Conservation (phyloP, 805 yeast genomes). For the Candida coquimbonensis region DNA sequence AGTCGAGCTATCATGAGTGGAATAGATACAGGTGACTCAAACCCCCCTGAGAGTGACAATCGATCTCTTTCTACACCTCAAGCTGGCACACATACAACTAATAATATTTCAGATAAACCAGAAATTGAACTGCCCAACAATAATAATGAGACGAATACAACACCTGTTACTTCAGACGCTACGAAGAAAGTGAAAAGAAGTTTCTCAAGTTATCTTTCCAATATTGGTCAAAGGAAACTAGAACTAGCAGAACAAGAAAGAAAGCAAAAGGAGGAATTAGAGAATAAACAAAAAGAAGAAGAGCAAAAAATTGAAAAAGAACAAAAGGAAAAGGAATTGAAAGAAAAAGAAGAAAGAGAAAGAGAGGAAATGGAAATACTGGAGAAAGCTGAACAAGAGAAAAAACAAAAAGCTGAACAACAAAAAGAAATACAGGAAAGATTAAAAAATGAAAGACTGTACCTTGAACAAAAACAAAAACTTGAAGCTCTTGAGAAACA, state of each 20-base stretch:
- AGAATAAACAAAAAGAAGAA: not conserved
- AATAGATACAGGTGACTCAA: too few relatives aligned
- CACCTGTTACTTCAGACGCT: not conserved
- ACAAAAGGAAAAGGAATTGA: constrained; percentile 1
- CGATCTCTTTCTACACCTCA: too few relatives aligned
- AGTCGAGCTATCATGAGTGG: too few relatives aligned
- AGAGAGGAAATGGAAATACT: not conserved
- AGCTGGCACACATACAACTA: too few relatives aligned
- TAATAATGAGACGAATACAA: not conserved
- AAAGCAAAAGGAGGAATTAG: constrained; percentile 1
- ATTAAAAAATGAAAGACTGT: not conserved
- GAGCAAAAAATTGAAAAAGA: not conserved
- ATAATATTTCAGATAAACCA: too few relatives aligned
- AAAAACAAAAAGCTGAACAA: constrained; percentile 3
- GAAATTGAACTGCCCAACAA: not conserved
- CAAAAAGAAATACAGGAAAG: constrained; percentile 4
- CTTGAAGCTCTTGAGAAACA: not conserved
- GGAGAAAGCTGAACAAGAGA: constrained; percentile 1
- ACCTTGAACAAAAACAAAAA: constrained; percentile 1
- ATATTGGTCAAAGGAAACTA: not conserved
- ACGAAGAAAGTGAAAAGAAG: constrained; percentile 2
- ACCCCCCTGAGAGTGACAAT: too few relatives aligned
- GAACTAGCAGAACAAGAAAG: constrained; percentile 5
- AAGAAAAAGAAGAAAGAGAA: constrained; percentile 1
- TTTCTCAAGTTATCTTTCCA: constrained; percentile 5